phyloP scores from a whole-genome alignment of 495 filamentous ascomycete species.

The Penicillium samsonianum region DNA sequence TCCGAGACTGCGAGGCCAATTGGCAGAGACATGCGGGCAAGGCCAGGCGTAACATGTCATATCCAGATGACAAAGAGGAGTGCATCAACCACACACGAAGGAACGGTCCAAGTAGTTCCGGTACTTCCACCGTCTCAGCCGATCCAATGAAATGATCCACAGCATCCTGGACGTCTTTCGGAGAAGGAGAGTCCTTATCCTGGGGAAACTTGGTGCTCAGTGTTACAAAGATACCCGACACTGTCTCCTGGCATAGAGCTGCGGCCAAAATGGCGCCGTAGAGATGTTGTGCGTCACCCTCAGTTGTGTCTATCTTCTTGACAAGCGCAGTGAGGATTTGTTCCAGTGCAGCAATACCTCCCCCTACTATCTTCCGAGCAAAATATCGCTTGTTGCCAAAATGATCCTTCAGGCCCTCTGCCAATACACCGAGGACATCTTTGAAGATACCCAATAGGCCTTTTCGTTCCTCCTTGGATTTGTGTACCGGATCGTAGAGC shows the following conservation, averaged over 20 bases:
- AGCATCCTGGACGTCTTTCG: slow-evolving; percentile 29
- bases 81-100: slow-evolving; percentile 46
- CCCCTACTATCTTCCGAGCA: slow-evolving; percentile 66
- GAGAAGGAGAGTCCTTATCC: slow-evolving; percentile 12
- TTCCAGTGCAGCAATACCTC: slow-evolving; percentile 76
- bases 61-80: slow-evolving; percentile 27
- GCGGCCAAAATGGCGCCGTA: slow-evolving; percentile 86
- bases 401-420: slow-evolving; percentile 76
- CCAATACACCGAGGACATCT: slow-evolving; percentile 67
- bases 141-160: slow-evolving; percentile 41
- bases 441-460: slow-evolving; percentile 70
- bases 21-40: slow-evolving; percentile 46
- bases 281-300: slow-evolving; percentile 68
- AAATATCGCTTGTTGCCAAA: slow-evolving; percentile 88
- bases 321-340: slow-evolving; percentile 62
- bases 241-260: slow-evolving; percentile 72
- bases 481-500: slow-evolving; percentile 60
- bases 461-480: slow-evolving; percentile 59
- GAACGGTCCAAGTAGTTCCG: slow-evolving; percentile 43
- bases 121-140: slow-evolving; percentile 45
- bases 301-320: slow-evolving; percentile 51
- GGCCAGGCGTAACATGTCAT: slow-evolving; percentile 34
- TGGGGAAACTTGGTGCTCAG: slow-evolving; percentile 32
- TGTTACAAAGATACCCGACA: slow-evolving; percentile 49
- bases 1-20: slow-evolving; percentile 59